phyloP scores from a whole-genome alignment of 768 basidiomycete genomes.

The Cubamyces sp. region DNA sequence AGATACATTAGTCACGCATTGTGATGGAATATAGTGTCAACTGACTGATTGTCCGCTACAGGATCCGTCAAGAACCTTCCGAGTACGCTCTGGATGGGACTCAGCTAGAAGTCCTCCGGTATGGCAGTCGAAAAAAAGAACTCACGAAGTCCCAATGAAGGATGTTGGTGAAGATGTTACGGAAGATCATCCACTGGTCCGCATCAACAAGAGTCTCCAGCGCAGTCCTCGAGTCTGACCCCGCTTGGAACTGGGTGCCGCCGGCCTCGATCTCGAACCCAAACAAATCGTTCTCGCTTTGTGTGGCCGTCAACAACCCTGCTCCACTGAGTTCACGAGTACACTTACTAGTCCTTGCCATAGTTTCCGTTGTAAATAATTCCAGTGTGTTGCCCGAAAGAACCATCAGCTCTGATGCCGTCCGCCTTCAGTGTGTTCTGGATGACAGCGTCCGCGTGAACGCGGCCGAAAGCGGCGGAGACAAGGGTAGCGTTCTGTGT shows the following conservation, averaged over 20 bases:
- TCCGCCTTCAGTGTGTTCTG: slow-evolving; percentile 52
- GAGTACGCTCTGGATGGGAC: slow-evolving; percentile 50
- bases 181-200: slow-evolving; percentile 67
- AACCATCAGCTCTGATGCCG: slow-evolving; percentile 52
- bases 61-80: slow-evolving; percentile 69
- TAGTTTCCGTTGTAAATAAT: slow-evolving; percentile 76
- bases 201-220: slow-evolving; percentile 57
- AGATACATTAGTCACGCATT: slow-evolving; percentile 6
- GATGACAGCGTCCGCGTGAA: slow-evolving; percentile 56
- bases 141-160: slow-evolving; percentile 73
- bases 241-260: slow-evolving; percentile 57
- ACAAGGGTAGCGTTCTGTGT: slow-evolving; percentile 48
- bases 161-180: slow-evolving; percentile 54
- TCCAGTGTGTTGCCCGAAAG: slow-evolving; percentile 53
- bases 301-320: background rate
- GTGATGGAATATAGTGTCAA: background rate
- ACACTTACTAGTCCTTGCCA: slow-evolving; percentile 48
- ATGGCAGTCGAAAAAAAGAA: slow-evolving; percentile 13
- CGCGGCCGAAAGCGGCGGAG: slow-evolving; percentile 51
- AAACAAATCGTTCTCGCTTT: slow-evolving; percentile 59
- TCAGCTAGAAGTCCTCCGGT: background rate
- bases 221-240: slow-evolving; percentile 40
- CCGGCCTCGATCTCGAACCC: slow-evolving; percentile 59
- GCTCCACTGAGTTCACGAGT: background rate
- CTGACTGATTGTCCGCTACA: slow-evolving; percentile 46